Percentiles rank a stretch among this genome's conserved stretches.
These are phyloP conservation scores for Seiridium unicorne DNA, from an alignment of 2,329 filamentous ascomycete species.

Conservation along the genomic window DNA sequence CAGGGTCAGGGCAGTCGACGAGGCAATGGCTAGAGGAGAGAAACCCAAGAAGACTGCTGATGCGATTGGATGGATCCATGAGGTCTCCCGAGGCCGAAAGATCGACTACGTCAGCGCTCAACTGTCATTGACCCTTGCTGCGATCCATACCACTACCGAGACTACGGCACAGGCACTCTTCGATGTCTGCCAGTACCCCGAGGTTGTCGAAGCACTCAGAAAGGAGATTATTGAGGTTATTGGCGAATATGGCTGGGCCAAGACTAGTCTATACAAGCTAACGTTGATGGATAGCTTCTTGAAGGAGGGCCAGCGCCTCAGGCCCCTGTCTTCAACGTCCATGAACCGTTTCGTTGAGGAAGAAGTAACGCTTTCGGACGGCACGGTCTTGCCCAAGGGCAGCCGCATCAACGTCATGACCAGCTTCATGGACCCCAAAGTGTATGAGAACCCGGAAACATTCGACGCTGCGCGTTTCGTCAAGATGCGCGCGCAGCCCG, in stretches of 20 bases:
- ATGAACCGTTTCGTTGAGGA: conserved; percentile 30
- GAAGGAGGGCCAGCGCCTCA: conserved; percentile 34
- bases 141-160: conserved; percentile 41
- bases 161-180: conserved; percentile 33
- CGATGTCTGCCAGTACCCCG: conserved; percentile 42
- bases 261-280: conserved; percentile 30
- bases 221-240: conserved; percentile 39
- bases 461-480: conserved; percentile 28
- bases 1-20: conserved; percentile 24
- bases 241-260: conserved; percentile 28
- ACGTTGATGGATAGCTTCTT: conserved; percentile 39
- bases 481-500: conserved; percentile 24
- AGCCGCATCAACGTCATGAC: conserved; percentile 25
- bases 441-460: conserved; percentile 25
- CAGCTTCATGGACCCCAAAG: conserved; percentile 24
- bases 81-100: conserved; percentile 27
- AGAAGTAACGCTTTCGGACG: conserved; percentile 24
- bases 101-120: conserved; percentile 32
- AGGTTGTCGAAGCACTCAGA: conserved; percentile 41
- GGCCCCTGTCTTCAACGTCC: conserved; percentile 21
- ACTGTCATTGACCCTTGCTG: conserved; percentile 34
- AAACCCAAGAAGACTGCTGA: conserved; percentile 33
- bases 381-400: conserved; percentile 23
- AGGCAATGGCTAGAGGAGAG: conserved; percentile 21
- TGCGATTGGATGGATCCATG: conserved; percentile 42